phyloP scores from a whole-genome alignment of 1,284 basidiomycete genomes.

The Cerioporus squamosus region DNA sequence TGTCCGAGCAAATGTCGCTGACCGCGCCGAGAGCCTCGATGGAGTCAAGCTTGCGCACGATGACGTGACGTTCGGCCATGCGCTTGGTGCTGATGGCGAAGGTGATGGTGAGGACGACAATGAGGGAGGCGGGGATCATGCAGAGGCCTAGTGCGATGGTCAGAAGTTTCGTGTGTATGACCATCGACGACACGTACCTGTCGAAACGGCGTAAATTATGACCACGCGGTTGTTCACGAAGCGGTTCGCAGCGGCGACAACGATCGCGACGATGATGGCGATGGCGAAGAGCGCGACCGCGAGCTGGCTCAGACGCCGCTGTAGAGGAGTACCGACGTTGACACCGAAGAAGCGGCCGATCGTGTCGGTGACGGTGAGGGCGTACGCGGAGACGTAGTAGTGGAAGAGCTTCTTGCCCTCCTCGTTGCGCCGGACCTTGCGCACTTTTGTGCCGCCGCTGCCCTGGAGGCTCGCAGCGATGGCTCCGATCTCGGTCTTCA shows the following conservation, averaged over 20 bases:
- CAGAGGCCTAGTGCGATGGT: neutral
- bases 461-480: slow-evolving; percentile 44
- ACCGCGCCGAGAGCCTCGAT: slow-evolving; percentile 54
- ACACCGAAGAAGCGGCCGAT: slow-evolving; percentile 18
- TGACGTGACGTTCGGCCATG: slow-evolving; percentile 54
- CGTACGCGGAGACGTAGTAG: slow-evolving; percentile 7
- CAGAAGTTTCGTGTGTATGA: neutral
- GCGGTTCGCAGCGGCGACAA: slow-evolving; percentile 52
- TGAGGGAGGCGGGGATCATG: slow-evolving; percentile 47
- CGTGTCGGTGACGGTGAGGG: slow-evolving; percentile 15
- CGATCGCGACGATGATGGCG: slow-evolving; percentile 58
- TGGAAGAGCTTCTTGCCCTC: slow-evolving; percentile 11
- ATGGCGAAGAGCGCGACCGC: slow-evolving; percentile 63
- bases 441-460: slow-evolving; percentile 4
- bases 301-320: slow-evolving; percentile 62
- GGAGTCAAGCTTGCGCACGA: slow-evolving; percentile 57
- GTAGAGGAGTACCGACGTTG: slow-evolving; percentile 54
- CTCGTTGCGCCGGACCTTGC: slow-evolving; percentile 11
- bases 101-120: slow-evolving; percentile 47
- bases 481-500: slow-evolving; percentile 69
- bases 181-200: slow-evolving; percentile 35
- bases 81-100: slow-evolving; percentile 55
- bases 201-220: slow-evolving; percentile 49
- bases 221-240: slow-evolving; percentile 49
- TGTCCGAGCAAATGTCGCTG: slow-evolving; percentile 1